phyloP scores from a whole-genome alignment of 2,329 filamentous ascomycete species.

The Fusarium austroafricanum region DNA sequence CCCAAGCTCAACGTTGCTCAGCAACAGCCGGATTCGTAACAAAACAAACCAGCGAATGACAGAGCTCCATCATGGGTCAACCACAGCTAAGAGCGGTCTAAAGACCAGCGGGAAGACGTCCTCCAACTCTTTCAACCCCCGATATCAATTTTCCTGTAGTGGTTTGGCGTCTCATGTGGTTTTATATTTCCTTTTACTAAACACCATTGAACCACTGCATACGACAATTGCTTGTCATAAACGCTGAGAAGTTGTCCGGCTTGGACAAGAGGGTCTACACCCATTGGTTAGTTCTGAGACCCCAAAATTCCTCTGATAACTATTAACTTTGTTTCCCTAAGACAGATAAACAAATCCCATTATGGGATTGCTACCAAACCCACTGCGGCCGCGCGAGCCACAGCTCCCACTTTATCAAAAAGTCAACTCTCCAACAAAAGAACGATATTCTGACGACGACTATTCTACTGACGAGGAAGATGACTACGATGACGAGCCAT shows the following conservation, averaged over 20 bases:
- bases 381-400: conserved; percentile 59
- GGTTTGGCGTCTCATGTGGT: background rate
- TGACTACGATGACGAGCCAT: conserved; percentile 58
- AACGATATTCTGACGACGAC: conserved; percentile 63
- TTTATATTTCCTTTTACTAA: background rate
- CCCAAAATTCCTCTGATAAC: conserved; percentile 13
- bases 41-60: conserved; percentile 44
- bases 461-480: conserved; percentile 61
- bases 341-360: conserved; percentile 27
- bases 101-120: background rate
- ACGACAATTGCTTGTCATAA: background rate
- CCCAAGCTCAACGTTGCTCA: conserved; percentile 38
- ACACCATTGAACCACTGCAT: background rate
- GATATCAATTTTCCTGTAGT: background rate
- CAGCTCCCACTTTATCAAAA: conserved; percentile 65
- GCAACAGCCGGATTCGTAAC: conserved; percentile 41
- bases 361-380: conserved; percentile 65
- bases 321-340: conserved; percentile 16
- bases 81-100: conserved; percentile 15
- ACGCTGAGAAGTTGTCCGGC: conserved; percentile 18
- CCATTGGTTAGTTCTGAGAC: conserved; percentile 21
- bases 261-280: conserved; percentile 18
- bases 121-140: background rate
- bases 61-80: conserved; percentile 28
- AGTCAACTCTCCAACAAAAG: conserved; percentile 57